Evolutionary conservation across 306 rosid species (phyloP), one percentile per base, ranked within the genome.

Genomic region (Lathyrus oleraceus): DNA sequence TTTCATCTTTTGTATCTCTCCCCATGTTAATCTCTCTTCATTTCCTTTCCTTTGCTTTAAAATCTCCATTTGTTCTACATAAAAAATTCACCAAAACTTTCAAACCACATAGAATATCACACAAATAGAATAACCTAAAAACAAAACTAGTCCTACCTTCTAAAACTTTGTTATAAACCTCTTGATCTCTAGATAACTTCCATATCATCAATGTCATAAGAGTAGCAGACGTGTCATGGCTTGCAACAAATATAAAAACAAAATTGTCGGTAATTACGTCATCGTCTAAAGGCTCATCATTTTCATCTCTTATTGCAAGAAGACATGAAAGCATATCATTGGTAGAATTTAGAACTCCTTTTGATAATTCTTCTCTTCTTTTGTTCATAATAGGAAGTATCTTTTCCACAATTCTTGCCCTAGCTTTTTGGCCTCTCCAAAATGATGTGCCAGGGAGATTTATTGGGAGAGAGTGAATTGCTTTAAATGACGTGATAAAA

Each of bases 1-100:
- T 65, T 85, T 80, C 89, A 85, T 85, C 76, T 80, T 71, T 75
- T 80, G 82, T 69, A 79, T 65, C 27, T 85, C 87, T 10, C 5
- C 76, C 87, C 90, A 85, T 69, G 84, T 85, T 69, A 81, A 56
- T 19, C 72, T 69, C 6, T 78, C 58, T 64, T 72, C 82, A 10
- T 14, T 44, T 78, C 77, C 75, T 72, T 73, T 77, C 51, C 79
- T 83, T 61, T 73, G 74, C 51, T 79, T 78, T 69, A 81, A 14
- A 27, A 81, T 80, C 32, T 83, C 82, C 81, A 72, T 69, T 81
- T 85, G 84, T 66, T 82, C 80, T 83, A 19, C 70, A 64, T 57
- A 56, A 19, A 70, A 12, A 21, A 56, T 48, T 38, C 2, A 25
- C 35, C 52, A 47, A 56, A 27, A 48, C 51, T 14, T 13, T 59